Evolutionary conservation across 73 alveolate genomes (phyloP).

Genomic region (Paramecium octaurelia): DNA sequence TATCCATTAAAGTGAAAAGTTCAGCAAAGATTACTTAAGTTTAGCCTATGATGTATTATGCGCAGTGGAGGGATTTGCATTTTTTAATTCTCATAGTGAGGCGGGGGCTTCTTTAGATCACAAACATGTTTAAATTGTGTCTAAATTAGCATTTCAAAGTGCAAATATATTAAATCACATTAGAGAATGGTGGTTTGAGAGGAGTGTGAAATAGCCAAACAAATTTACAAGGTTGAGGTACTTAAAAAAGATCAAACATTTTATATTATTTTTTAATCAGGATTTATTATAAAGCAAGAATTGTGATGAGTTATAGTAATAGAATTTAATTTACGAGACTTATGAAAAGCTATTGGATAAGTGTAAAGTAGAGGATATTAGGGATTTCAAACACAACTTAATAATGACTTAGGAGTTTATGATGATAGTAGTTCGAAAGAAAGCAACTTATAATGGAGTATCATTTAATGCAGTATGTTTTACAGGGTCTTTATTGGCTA

Average conservation of each 20-base stretch:
- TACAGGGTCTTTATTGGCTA: conserved; percentile 31
- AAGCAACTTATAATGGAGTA: not conserved
- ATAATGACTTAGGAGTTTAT: conserved; percentile 24
- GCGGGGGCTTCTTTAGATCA: conserved; percentile 15
- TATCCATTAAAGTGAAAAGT: not conserved
- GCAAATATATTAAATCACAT: not conserved
- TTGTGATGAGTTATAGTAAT: not conserved
- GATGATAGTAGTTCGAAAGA: conserved; percentile 10
- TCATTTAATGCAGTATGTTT: conserved; percentile 10
- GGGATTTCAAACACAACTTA: not conserved
- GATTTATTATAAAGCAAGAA: not conserved
- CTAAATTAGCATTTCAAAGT: not conserved
- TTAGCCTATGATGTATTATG: not conserved
- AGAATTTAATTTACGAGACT: not conserved
- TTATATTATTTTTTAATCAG: not conserved
- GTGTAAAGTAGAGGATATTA: not conserved
- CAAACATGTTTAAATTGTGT: not conserved
- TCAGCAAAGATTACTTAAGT: not conserved
- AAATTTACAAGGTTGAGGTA: not conserved
- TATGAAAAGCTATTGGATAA: not conserved
- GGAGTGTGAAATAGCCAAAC: not conserved
- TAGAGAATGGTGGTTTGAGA: not conserved
- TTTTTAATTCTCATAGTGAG: conserved; percentile 19
- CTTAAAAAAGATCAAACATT: not conserved
- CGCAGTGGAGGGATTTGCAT: conserved; percentile 40